Conservation (phyloP, 176 grass and related monocot genomes). For the Metroxylon sagu region DNA sequence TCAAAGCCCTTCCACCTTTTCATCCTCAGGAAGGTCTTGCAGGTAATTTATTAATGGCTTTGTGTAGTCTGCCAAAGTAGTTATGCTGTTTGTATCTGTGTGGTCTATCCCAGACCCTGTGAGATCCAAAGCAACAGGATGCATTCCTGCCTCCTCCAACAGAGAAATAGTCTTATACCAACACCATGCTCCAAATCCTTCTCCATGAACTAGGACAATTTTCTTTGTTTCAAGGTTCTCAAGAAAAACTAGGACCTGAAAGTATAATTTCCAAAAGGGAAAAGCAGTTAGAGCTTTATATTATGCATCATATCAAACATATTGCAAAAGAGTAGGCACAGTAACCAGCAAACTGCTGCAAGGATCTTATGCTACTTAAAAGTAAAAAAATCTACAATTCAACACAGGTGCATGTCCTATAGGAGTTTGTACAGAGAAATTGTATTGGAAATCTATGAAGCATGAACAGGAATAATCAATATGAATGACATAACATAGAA, state of each 20-base stretch:
- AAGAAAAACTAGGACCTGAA: conserved; percentile 49
- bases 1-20: conserved; percentile 36
- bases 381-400: no score
- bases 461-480: no score
- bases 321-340: not conserved
- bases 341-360: not conserved
- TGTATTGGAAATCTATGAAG: no score
- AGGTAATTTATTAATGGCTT: conserved; percentile 88
- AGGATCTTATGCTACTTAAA: no score
- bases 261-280: conserved; percentile 11
- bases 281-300: not conserved
- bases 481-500: no score
- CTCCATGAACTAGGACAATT: conserved; percentile 89
- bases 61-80: conserved; percentile 74
- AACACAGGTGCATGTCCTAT: no score
- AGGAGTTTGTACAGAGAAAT: no score
- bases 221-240: conserved; percentile 96
- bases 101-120: conserved; percentile 82
- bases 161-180: conserved; percentile 96
- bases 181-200: conserved; percentile 99
- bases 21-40: conserved; percentile 32
- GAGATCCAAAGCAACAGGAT: conserved; percentile 81
- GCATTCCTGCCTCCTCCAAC: conserved; percentile 81
- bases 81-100: conserved; percentile 70
- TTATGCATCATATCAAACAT: not conserved